Evolutionary conservation across 2,329 filamentous ascomycete genomes (phyloP), one percentile per base, ranked within the genome.

Genomic region (Teratosphaeria epicoccoides): DNA sequence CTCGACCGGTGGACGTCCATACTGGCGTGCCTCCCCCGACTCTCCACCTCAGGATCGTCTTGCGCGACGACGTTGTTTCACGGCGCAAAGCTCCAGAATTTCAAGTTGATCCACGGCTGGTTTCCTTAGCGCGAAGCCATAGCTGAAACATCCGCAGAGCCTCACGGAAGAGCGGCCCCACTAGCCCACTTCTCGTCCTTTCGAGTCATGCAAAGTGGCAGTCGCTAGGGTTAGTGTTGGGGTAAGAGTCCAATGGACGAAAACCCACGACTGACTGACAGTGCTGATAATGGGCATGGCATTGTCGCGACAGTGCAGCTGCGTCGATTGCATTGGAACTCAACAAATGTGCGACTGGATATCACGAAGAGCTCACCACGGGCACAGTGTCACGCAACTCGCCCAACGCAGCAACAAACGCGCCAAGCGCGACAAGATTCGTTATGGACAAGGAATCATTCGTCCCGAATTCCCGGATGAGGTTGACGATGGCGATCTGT

Each of bases 1-100:
- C 93, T 88, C 67, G 90, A 95, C 64, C 93, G 88, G 75, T 98
- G 93, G 67, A 98, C 85, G 72, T 97, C 91, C 91, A 97, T 96
- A 54, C 47, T 61, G 23, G 33, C 17, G n/a, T 1, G 6, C 3
- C 6, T 17, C 20, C 33, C 33, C 33, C 33, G 20, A 17, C 33
- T 4, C 33, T 22, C 33, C 33, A 20, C 33, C n/a, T 4, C 33
- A 40, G 14, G 33, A 6, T 40, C 4, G 33, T 17, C n/a, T 2
- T 10, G 14, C 2, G 9, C 33, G 6, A 40, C 14, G 33, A 17
- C 3, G 4, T 22, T 40, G 14, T 40, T 40, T 20, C 33, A n/a
- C n/a, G n/a, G n/a, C n/a, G 14, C n/a, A 17, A 20, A 40, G 33
- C 33, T 40, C 33, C 33, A 20, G 11, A 40, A 40, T 40, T 40